phyloP scores from a whole-genome alignment of 495 filamentous ascomycete genomes.

The Aspergillus leporis region DNA sequence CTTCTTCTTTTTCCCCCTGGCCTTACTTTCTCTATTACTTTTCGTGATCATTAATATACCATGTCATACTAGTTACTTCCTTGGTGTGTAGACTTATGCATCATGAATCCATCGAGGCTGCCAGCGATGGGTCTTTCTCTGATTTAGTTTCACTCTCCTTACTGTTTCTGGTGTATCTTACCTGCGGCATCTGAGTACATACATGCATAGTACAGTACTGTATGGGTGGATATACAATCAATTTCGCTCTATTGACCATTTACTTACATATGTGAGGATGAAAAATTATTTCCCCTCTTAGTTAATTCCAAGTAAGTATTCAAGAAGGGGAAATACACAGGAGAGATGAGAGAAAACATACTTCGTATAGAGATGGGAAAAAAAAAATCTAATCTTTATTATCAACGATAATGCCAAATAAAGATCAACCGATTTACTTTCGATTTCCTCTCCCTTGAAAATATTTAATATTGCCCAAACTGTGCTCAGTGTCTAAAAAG shows the following conservation, averaged over 20 bases:
- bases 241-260: no score
- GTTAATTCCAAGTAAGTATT: no score
- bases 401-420: no score
- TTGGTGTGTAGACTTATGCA: conserved; percentile 1
- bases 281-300: no score
- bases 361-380: no score
- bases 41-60: background rate
- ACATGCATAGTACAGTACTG: background rate
- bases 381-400: no score
- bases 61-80: background rate
- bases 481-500: no score
- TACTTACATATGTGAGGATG: no score
- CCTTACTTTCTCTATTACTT: background rate
- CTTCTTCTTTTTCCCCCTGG: background rate
- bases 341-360: background rate
- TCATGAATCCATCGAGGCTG: background rate
- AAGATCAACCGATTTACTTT: no score
- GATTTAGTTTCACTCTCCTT: background rate
- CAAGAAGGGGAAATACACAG: background rate
- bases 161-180: background rate
- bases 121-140: background rate
- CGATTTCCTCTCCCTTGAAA: no score
- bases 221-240: background rate
- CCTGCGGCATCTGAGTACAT: background rate
- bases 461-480: no score